Evolutionary conservation across 2,329 filamentous ascomycete genomes (phyloP).

Genomic region (Trichoderma gracile): DNA sequence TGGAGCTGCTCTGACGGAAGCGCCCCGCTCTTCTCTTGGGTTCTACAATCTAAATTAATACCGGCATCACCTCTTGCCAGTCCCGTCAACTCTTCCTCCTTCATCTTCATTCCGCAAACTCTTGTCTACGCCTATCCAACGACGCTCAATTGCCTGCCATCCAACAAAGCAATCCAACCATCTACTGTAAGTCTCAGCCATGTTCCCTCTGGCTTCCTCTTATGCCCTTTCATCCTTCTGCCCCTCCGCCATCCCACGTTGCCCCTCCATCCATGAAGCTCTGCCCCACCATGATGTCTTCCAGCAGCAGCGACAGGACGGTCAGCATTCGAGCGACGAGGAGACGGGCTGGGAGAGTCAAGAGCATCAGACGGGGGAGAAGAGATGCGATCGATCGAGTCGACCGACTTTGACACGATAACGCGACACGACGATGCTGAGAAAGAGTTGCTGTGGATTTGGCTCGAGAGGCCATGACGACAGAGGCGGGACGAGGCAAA

Average conservation of each 20-base stretch:
- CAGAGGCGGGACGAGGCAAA: background rate
- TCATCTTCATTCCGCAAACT: background rate
- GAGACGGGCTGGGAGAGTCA: background rate
- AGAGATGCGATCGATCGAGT: background rate
- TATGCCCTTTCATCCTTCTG: background rate
- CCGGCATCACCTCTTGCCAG: constrained; percentile 8
- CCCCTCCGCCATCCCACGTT: constrained; percentile 20
- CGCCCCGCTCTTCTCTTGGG: constrained; percentile 6
- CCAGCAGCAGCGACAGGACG: background rate
- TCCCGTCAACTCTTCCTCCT: background rate
- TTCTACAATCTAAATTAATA: background rate
- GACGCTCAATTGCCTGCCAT: constrained; percentile 3
- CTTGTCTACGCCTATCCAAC: background rate
- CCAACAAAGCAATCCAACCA: background rate
- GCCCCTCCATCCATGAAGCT: constrained; percentile 21
- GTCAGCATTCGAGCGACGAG: constrained; percentile 2
- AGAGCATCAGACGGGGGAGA: background rate
- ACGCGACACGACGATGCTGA: background rate
- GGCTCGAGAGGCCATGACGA: background rate
- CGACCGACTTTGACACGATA: background rate
- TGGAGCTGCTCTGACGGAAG: background rate
- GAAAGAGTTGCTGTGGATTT: background rate
- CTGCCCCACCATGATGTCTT: constrained; percentile 20
- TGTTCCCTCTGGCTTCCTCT: background rate
- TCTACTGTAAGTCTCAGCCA: constrained; percentile 2